Percentiles rank a stretch among this genome's conserved stretches.
phyloP scores from a whole-genome alignment of 495 filamentous ascomycete genomes.

The Aspergillus baeticus region DNA sequence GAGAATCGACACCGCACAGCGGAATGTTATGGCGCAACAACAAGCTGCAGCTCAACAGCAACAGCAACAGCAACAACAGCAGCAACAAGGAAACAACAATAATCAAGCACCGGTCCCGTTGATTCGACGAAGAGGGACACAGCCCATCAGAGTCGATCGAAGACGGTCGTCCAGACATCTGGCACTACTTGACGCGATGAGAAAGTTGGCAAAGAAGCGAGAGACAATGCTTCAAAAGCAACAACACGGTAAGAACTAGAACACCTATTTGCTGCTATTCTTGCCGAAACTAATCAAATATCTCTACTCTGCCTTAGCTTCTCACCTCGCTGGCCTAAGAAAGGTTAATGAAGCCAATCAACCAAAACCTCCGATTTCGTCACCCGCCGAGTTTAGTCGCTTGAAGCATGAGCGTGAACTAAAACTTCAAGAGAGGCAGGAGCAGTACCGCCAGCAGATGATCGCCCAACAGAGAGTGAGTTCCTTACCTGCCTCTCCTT shows the following conservation, averaged over 20 bases:
- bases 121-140: conserved; percentile 64
- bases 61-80: conserved; percentile 45
- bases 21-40: conserved; percentile 59
- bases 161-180: conserved; percentile 81
- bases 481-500: neutral
- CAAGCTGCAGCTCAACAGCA: conserved; percentile 57
- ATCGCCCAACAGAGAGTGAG: conserved; percentile 60
- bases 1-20: conserved; percentile 76
- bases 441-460: conserved; percentile 64
- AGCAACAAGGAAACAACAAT: conserved; percentile 40
- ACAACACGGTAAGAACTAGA: conserved; percentile 59
- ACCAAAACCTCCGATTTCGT: conserved; percentile 58
- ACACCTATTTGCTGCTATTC: neutral
- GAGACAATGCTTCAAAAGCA: conserved; percentile 84
- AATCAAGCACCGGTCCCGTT: conserved; percentile 57
- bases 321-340: conserved; percentile 64
- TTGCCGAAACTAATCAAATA: conserved; percentile 9
- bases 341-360: conserved; percentile 69
- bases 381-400: conserved; percentile 84
- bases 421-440: conserved; percentile 71
- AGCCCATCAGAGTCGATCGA: conserved; percentile 77
- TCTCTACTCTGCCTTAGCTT: conserved; percentile 36
- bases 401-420: conserved; percentile 83
- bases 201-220: conserved; percentile 90
- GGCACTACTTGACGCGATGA: conserved; percentile 87